phyloP scores from a whole-genome alignment of 176 grass and related monocot genomes.

The Phoenix roebelenii region DNA sequence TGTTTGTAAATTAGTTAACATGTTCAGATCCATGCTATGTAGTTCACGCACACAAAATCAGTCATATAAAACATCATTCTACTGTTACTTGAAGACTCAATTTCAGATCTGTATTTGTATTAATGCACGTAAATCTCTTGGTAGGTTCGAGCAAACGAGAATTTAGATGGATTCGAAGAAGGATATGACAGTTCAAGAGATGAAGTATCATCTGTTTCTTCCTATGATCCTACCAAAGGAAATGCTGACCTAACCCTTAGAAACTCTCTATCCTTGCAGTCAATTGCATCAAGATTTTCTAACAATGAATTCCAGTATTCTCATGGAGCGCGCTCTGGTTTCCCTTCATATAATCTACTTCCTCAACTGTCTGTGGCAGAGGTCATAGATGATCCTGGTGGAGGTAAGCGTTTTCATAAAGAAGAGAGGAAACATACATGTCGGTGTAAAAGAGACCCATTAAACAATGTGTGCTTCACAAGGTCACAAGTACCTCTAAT shows the following conservation, averaged over 20 bases:
- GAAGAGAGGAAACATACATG: too few relatives aligned
- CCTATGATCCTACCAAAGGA: slow-evolving; percentile 72
- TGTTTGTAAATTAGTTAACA: too few relatives aligned
- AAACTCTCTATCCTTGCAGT: slow-evolving; percentile 62
- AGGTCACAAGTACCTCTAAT: too few relatives aligned
- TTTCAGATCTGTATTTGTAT: slow-evolving; percentile 3
- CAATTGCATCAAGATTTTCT: slow-evolving; percentile 61
- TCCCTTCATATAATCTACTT: slow-evolving; percentile 45
- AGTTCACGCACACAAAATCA: not conserved
- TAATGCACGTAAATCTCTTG: not conserved
- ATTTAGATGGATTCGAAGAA: slow-evolving; percentile 65
- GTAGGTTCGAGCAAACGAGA: slow-evolving; percentile 68
- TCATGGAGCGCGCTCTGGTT: slow-evolving; percentile 39
- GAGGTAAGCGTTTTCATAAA: slow-evolving; percentile 39
- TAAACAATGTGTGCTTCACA: too few relatives aligned
- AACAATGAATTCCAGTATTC: slow-evolving; percentile 41
- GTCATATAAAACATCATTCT: not conserved
- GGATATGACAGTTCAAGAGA: slow-evolving; percentile 95
- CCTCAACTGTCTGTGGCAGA: slow-evolving; percentile 76
- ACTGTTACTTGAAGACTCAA: not conserved
- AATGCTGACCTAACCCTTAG: slow-evolving; percentile 46
- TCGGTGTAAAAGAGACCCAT: too few relatives aligned
- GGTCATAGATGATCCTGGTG: slow-evolving; percentile 59
- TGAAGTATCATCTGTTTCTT: slow-evolving; percentile 96
- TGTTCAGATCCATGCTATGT: not conserved